Base-by-base conservation (phyloP, 331 rosid genomes). In the Quercus tomentella region DNA sequence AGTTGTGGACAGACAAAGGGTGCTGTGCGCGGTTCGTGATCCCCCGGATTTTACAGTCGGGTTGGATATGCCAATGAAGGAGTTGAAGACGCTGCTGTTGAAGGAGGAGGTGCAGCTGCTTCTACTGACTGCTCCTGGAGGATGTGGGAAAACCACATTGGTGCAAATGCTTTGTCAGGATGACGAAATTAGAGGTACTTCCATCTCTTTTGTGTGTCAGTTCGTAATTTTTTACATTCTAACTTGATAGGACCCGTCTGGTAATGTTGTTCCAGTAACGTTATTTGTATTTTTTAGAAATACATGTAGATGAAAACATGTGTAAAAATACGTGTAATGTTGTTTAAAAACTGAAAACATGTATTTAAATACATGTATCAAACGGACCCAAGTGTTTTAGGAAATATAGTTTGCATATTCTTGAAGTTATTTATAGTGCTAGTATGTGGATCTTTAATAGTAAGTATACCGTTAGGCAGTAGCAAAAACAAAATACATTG, bases 91-190 rank as follows among this genome's bases (percentile, higher is more conserved):
- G 33, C 81, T 85, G 74, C 74, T 89, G 56, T 72, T 86, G 4
- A 80, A 22, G 37, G 80, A 70, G 43, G 85, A 80, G 73, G 81
- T 23, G 0, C 43, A 79, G 4, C 75, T 81, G 8, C 41, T 81
- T 51, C 84, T 85, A n/a, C 74, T 92, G 75, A 88, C 88, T 35
- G 96, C 90, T 79, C 88, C 88, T 51, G 90, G 83, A 16, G 96
- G 97, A 18, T 86, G 89, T 0, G 96, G 96, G n/a, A 85, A 87
- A 73, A 87, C 81, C 74, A 85, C 89, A 0, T 52, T 87, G 7
- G 89, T 83, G 56, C 72, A 74, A 73, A 87, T 74, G 88, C 73
- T 84, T 14, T 87, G 90, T 71, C 81, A 83, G 83, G 78, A 77
- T 37, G 77, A 71, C 7, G 30, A 80, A 7, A 52, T 82, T 71